These are phyloP conservation scores for Russula brevipes DNA, from an alignment of 768 basidiomycete species.

Conservation along the genomic window DNA sequence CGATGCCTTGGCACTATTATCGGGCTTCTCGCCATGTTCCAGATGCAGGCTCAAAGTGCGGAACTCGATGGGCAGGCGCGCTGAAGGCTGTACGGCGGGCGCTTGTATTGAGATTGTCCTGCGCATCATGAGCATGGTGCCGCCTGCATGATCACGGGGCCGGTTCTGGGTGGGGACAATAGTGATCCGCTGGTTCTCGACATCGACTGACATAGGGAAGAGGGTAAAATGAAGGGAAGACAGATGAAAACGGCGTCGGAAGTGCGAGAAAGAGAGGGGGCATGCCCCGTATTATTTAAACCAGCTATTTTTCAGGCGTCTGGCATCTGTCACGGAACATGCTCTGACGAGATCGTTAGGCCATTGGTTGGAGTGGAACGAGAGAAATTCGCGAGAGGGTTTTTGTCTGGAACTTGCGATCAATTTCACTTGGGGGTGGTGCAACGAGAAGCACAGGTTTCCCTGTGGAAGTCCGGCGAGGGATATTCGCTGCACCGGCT, in stretches of 20 bases:
- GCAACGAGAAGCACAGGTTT: neutral
- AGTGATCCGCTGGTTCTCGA: conserved; percentile 14
- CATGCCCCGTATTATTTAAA: neutral
- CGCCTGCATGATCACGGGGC: neutral
- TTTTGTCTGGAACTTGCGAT: neutral
- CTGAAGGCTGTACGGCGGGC: conserved; percentile 1
- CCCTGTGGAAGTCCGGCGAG: too few species aligned
- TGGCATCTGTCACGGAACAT: too few species aligned
- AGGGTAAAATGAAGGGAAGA: neutral
- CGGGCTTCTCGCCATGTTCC: neutral
- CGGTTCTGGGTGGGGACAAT: neutral
- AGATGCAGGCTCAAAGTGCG: conserved; percentile 24
- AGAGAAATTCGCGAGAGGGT: neutral
- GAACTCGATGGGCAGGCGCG: conserved; percentile 24
- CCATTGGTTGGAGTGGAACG: conserved; percentile 1
- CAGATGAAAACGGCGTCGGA: neutral
- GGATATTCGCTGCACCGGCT: too few species aligned
- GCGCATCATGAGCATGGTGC: neutral
- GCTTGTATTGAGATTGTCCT: conserved; percentile 12
- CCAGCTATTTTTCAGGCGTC: too few species aligned
- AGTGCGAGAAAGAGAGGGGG: neutral
- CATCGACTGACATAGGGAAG: conserved; percentile 6
- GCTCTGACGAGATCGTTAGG: neutral
- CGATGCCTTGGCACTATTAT: neutral
- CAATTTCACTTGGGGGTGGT: neutral